Percentiles rank a stretch among this genome's conserved stretches.
phyloP scores from a whole-genome alignment of 148 eudicot species.

The Simmondsia chinensis region DNA sequence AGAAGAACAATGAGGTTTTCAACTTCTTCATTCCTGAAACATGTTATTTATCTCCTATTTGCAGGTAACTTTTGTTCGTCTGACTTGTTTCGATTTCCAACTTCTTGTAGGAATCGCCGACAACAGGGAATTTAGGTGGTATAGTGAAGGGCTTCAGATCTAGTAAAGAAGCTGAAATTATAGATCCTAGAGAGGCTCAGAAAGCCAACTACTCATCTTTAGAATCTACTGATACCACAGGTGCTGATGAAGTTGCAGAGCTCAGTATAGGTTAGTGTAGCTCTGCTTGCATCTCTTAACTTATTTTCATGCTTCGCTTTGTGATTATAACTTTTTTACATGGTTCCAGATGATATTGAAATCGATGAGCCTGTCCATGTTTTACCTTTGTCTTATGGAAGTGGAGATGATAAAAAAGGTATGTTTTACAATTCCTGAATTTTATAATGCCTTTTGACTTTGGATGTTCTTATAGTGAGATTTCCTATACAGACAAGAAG shows the following conservation, averaged over 20 bases:
- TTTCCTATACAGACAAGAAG: constrained; percentile 40
- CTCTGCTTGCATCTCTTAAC: constrained; percentile 1
- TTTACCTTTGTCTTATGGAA: constrained; percentile 28
- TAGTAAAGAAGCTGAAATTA: constrained; percentile 28
- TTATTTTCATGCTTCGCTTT: not conserved
- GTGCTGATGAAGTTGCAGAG: constrained; percentile 28
- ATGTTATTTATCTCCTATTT: constrained; percentile 2
- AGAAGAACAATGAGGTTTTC: constrained; percentile 47
- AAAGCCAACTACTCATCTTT: constrained; percentile 30
- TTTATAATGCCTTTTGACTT: constrained; percentile 1
- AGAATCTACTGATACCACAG: constrained; percentile 20
- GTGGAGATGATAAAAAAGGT: constrained; percentile 42
- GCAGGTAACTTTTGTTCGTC: too few species aligned
- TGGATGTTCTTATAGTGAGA: not conserved
- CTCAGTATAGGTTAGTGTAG: constrained; percentile 54
- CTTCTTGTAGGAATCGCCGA: constrained; percentile 28
- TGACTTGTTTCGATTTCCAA: too few species aligned
- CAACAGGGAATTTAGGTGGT: constrained; percentile 55
- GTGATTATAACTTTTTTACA: constrained; percentile 4
- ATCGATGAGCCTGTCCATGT: constrained; percentile 57
- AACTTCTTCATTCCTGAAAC: constrained; percentile 8
- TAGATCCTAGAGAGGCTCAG: constrained; percentile 21
- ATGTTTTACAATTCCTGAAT: not conserved
- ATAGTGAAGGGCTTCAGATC: constrained; percentile 60
- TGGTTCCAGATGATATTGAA: constrained; percentile 65